Percentiles rank a stretch among this genome's conserved stretches.
These are phyloP conservation scores for Brassica hybrid DNA, from an alignment of 441 rosid genomes.

Conservation along the genomic window DNA sequence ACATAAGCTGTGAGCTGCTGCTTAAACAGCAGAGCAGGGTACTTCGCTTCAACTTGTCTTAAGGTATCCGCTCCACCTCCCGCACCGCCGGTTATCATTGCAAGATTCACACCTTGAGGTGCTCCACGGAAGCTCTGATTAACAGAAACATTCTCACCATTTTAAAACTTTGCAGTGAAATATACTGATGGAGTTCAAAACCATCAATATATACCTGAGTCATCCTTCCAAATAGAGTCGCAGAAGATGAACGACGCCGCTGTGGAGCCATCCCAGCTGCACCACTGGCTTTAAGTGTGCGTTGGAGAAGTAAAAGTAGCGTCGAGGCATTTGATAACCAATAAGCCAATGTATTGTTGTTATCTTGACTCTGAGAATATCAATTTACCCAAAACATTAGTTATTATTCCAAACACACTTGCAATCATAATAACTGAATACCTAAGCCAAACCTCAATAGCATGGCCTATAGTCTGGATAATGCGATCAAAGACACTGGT, in stretches of 20 bases:
- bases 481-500: slow-evolving; percentile 95
- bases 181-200: not conserved
- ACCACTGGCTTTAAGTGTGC: slow-evolving; percentile 11
- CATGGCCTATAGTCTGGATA: slow-evolving; percentile 93
- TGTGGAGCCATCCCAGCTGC: slow-evolving; percentile 15
- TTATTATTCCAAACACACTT: not conserved
- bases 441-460: slow-evolving; percentile 77
- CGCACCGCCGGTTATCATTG: not conserved
- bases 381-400: not conserved
- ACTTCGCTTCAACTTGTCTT: slow-evolving; percentile 20
- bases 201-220: not conserved
- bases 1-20: slow-evolving; percentile 20
- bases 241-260: not conserved
- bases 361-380: slow-evolving; percentile 5
- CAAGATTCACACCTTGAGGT: slow-evolving; percentile 13
- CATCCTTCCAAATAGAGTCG: slow-evolving; percentile 11
- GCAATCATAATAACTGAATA: not conserved
- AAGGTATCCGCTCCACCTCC: slow-evolving; percentile 10
- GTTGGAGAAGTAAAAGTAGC: not conserved
- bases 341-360: slow-evolving; percentile 1
- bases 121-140: slow-evolving; percentile 6
- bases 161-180: not conserved
- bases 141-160: not conserved
- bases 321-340: slow-evolving; percentile 13
- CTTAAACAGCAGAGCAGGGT: slow-evolving; percentile 10